phyloP scores from a whole-genome alignment of 2,329 filamentous ascomycete species.

The Pseudocercospora musae region DNA sequence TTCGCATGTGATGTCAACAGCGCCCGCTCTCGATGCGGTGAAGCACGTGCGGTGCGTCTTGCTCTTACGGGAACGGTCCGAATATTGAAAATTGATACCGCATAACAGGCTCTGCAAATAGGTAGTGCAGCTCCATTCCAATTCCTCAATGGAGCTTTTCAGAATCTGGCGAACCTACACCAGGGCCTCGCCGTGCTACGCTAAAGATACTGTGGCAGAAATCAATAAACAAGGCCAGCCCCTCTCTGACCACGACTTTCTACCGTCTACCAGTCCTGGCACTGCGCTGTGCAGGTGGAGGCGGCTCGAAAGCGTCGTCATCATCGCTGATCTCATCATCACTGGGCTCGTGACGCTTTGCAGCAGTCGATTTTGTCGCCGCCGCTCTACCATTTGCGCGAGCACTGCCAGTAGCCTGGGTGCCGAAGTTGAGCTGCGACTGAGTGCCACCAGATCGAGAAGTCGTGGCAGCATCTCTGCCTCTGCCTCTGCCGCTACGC shows the following conservation, averaged over 20 bases:
- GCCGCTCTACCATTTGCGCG: constrained; percentile 14
- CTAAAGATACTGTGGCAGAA: not conserved
- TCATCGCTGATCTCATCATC: constrained; percentile 41
- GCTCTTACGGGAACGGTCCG: too few relatives aligned
- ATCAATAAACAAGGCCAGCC: not conserved
- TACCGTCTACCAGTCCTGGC: constrained; percentile 18
- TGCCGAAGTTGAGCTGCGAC: constrained; percentile 23
- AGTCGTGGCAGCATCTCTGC: constrained; percentile 7
- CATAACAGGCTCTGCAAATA: too few relatives aligned
- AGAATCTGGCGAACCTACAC: not conserved
- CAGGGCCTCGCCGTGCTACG: constrained; percentile 16
- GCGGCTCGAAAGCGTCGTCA: constrained; percentile 40
- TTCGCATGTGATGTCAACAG: not conserved
- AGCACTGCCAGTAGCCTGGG: constrained; percentile 14
- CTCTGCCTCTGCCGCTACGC: constrained; percentile 19
- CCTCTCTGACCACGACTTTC: not conserved
- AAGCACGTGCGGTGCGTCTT: not conserved
- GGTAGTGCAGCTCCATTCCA: too few relatives aligned
- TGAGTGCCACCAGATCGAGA: constrained; percentile 17
- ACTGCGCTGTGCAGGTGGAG: constrained; percentile 24
- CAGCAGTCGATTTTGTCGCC: constrained; percentile 15
- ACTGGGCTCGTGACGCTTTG: constrained; percentile 36
- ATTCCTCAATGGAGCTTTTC: not conserved
- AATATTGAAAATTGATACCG: too few relatives aligned
- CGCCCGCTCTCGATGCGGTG: not conserved